Conservation (phyloP, 1,139 yeast species). For the Taphrina populina region DNA sequence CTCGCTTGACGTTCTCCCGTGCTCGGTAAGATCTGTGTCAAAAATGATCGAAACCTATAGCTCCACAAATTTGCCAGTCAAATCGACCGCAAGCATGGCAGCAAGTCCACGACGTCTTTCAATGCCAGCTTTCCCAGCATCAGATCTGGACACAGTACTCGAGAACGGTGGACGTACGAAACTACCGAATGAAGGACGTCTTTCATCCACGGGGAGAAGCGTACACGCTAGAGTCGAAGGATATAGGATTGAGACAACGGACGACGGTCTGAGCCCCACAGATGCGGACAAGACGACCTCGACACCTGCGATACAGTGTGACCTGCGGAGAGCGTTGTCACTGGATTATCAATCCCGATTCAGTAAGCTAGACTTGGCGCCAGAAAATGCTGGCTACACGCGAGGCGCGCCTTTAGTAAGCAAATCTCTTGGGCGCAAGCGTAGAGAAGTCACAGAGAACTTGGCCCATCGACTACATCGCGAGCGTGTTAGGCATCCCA, state of each 20-base stretch:
- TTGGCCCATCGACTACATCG: slow-evolving; percentile 25
- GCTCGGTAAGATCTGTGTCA: slow-evolving; percentile 22
- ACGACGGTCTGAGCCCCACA: too few species aligned
- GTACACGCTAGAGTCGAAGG: too few species aligned
- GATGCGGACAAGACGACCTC: too few species aligned
- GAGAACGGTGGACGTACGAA: too few species aligned
- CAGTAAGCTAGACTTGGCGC: slow-evolving; percentile 19
- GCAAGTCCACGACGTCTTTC: slow-evolving; percentile 1
- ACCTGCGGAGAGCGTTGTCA: slow-evolving; percentile 22
- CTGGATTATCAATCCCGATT: slow-evolving; percentile 28
- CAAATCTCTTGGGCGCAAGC: slow-evolving; percentile 11
- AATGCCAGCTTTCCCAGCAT: slow-evolving; percentile 1
- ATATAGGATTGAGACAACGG: too few species aligned
- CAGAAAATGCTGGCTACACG: slow-evolving; percentile 17
- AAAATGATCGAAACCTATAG: slow-evolving; percentile 25
- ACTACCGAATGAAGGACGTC: too few species aligned
- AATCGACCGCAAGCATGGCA: not conserved
- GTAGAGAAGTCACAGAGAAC: slow-evolving; percentile 13
- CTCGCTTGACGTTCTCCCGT: slow-evolving; percentile 30
- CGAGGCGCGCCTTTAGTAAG: slow-evolving; percentile 24
- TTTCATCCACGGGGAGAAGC: too few species aligned
- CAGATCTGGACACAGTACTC: not conserved
- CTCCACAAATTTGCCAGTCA: not conserved
- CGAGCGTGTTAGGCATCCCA: slow-evolving; percentile 13
- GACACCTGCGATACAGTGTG: slow-evolving; percentile 30